Percentiles rank a stretch among this genome's conserved stretches.
Evolutionary conservation across 345 rosid genomes (phyloP).

Genomic region (Pistacia vera): DNA sequence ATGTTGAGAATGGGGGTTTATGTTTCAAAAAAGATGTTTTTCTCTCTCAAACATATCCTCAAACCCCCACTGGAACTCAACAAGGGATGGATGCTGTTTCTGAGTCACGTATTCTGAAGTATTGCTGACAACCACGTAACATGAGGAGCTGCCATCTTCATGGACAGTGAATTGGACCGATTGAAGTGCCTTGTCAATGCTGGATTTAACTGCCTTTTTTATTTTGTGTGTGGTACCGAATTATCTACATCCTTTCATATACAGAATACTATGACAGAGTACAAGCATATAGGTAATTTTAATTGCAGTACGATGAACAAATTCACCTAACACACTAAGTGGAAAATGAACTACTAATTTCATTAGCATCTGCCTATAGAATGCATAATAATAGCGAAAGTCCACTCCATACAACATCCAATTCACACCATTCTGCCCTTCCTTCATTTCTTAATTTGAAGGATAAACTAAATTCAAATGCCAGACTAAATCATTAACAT

Average conservation of each 20-base stretch:
- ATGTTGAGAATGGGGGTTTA: constrained; percentile 83
- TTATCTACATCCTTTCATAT: constrained; percentile 3
- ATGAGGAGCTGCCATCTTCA: constrained; percentile 12
- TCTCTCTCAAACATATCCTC: constrained; percentile 35
- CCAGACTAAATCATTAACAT: neutral
- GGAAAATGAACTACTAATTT: neutral
- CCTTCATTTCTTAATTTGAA: neutral
- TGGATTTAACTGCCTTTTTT: constrained; percentile 14
- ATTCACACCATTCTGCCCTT: neutral
- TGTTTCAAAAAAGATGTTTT: constrained; percentile 46
- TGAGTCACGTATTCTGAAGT: constrained; percentile 15
- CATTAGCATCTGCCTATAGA: neutral
- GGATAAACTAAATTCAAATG: neutral
- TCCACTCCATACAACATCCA: neutral
- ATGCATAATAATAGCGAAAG: neutral
- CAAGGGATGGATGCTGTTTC: constrained; percentile 29
- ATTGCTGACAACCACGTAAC: constrained; percentile 13
- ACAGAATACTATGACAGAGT: constrained; percentile 2
- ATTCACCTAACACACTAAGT: neutral
- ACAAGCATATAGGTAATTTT: constrained; percentile 5
- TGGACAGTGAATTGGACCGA: constrained; percentile 11
- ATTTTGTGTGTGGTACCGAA: neutral
- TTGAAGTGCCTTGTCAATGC: constrained; percentile 12
- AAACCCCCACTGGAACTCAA: constrained; percentile 57
- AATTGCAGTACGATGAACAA: constrained; percentile 3